Evolutionary conservation across 345 rosid species (phyloP).

Genomic region (Brassica juncea): DNA sequence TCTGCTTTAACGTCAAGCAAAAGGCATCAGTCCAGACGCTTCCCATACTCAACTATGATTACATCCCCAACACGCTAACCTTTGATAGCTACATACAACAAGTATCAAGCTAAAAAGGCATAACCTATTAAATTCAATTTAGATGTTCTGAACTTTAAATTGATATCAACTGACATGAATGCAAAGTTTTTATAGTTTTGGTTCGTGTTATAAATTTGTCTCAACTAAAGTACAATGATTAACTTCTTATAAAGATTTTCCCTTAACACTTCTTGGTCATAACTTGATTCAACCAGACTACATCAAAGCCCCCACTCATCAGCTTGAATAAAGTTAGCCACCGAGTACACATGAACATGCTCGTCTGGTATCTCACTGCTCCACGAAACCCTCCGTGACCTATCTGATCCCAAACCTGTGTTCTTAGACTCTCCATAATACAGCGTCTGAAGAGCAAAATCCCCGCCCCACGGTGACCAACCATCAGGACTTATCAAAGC

Average conservation of each 20-base stretch:
- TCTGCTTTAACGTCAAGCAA: conserved; percentile 30
- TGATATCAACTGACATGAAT: not conserved
- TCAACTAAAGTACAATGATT: conserved; percentile 14
- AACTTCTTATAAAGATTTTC: not conserved
- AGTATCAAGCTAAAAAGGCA: not conserved
- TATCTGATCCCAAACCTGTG: conserved; percentile 61
- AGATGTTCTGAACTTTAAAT: not conserved
- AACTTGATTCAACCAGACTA: conserved; percentile 29
- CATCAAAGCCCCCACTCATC: conserved; percentile 53
- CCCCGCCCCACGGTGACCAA: conserved; percentile 83
- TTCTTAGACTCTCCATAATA: conserved; percentile 83
- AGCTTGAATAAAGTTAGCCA: conserved; percentile 83
- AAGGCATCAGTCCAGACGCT: not conserved
- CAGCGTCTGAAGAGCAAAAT: conserved; percentile 67
- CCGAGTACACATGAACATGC: conserved; percentile 53
- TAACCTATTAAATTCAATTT: not conserved
- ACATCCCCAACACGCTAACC: not conserved
- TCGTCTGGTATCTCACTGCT: conserved; percentile 65
- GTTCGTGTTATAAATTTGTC: not conserved
- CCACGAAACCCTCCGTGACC: conserved; percentile 65
- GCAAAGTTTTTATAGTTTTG: not conserved
- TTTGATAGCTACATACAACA: not conserved
- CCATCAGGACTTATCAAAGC: conserved; percentile 63
- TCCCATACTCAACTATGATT: conserved; percentile 1
- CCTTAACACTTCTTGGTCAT: not conserved